Base-by-base conservation (phyloP, 1,284 basidiomycete genomes). In the Trametes sp. region DNA sequence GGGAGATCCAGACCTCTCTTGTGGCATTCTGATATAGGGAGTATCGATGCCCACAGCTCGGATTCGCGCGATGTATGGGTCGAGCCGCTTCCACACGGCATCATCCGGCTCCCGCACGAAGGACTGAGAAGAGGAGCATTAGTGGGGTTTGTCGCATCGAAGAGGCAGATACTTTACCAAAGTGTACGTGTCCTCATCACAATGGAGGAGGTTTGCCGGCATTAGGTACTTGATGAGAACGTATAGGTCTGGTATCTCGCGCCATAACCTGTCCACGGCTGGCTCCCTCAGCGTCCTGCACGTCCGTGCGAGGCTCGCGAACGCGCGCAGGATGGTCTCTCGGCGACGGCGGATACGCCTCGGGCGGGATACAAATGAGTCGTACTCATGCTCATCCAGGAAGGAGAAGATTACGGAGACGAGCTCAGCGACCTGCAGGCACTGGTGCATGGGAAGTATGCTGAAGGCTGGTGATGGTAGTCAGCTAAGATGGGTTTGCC, bases 241-340 rank as follows among this genome's bases (percentile, higher is more conserved):
- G 42, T 28, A 54, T 14, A 33, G 28, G 29, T 54, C 53, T 11
- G 53, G 53, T 11, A 54, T 54, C 3, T 54, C 53, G 16, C 38
- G 53, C 53, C 53, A 54, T 19, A 54, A 26, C 11, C 23, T 4
- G 13, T 54, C 21, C 41, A 45, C 19, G 2, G 53, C 53, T 3
- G 28, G 41, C 38, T 44, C 28, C 9, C 29, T 26, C 16, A 54
- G 29, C 19, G 53, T 21, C 21, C 13, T 42, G 28, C 53, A 54
- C 16, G 53, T 54, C 24, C 53, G 24, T 19, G 53, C 53, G 16
- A 54, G 41, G n/a, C 16, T 21, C 9, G 53, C 41, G 14, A 54
- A 24, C 11, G 53, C 38, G n/a, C 41, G 53, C 0, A 45, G 28
- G n/a, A 11, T 7, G 4, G 13, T 31, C 23, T 2, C 10, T 2